These are phyloP conservation scores for Penicillium roqueforti DNA, from an alignment of 495 filamentous ascomycete genomes.

Conservation along the genomic window DNA sequence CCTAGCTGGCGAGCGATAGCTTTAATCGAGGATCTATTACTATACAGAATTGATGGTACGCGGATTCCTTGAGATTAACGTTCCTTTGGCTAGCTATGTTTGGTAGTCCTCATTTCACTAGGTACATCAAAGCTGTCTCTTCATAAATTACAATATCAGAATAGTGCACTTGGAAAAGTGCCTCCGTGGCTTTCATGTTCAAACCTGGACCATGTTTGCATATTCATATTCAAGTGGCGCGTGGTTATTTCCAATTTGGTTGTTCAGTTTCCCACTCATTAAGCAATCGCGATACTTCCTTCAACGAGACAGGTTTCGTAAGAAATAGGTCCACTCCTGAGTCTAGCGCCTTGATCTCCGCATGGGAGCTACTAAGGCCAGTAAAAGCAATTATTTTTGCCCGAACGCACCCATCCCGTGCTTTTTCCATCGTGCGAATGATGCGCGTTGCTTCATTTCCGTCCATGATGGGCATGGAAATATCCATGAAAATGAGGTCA, in stretches of 20 bases:
- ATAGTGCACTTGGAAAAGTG: no score
- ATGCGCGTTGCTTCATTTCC: slow-evolving; percentile 65
- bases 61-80: no score
- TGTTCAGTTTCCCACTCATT: slow-evolving; percentile 39
- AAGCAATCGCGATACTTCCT: slow-evolving; percentile 44
- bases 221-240: no score
- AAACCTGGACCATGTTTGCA: no score
- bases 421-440: slow-evolving; percentile 59
- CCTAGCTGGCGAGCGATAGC: no score
- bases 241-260: neutral
- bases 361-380: slow-evolving; percentile 58
- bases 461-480: slow-evolving; percentile 74
- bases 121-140: no score
- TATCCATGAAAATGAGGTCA: slow-evolving; percentile 61
- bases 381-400: slow-evolving; percentile 67
- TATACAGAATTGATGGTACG: no score
- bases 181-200: no score
- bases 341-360: slow-evolving; percentile 60
- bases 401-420: slow-evolving; percentile 29
- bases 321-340: slow-evolving; percentile 68
- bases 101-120: no score
- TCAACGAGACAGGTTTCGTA: slow-evolving; percentile 63
- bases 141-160: no score
- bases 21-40: no score
- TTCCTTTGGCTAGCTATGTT: no score